Conservation (phyloP, 2,329 filamentous ascomycete species). For the Xenoacremonium recifei region DNA sequence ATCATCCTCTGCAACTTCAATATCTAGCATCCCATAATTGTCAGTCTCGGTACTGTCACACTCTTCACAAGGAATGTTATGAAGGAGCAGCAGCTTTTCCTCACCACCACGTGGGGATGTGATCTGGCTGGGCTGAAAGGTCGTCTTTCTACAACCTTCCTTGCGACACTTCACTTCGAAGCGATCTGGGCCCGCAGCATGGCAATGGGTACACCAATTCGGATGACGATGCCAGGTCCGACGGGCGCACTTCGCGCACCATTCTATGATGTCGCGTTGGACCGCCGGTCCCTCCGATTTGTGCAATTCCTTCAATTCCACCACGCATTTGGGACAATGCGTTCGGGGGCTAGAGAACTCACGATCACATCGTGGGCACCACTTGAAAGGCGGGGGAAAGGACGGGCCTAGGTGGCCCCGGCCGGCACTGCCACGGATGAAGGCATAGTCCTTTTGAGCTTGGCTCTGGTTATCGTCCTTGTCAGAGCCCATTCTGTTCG, state of each 20-base stretch:
- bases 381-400: neutral
- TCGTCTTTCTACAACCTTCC: too few species aligned
- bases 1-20: too few species aligned
- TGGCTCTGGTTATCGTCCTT: too few species aligned
- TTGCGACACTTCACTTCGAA: too few species aligned
- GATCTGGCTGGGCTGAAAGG: too few species aligned
- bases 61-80: slow-evolving; percentile 17
- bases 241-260: slow-evolving; percentile 2
- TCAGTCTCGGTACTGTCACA: slow-evolving; percentile 8
- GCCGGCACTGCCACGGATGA: slow-evolving; percentile 6
- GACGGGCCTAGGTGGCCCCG: slow-evolving; percentile 10
- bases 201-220: slow-evolving; percentile 16
- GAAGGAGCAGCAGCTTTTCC: slow-evolving; percentile 15
- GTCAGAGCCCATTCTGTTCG: too few species aligned
- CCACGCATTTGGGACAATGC: slow-evolving; percentile 9
- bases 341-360: neutral
- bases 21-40: neutral
- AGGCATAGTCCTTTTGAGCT: too few species aligned
- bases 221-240: slow-evolving; percentile 19
- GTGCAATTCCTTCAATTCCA: neutral
- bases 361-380: neutral
- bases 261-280: slow-evolving; percentile 7
- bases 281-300: neutral
- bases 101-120: too few species aligned
- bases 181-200: slow-evolving; percentile 10